Conservation (phyloP, 2,329 filamentous ascomycete genomes). For the Sordariomycetes sp. region DNA sequence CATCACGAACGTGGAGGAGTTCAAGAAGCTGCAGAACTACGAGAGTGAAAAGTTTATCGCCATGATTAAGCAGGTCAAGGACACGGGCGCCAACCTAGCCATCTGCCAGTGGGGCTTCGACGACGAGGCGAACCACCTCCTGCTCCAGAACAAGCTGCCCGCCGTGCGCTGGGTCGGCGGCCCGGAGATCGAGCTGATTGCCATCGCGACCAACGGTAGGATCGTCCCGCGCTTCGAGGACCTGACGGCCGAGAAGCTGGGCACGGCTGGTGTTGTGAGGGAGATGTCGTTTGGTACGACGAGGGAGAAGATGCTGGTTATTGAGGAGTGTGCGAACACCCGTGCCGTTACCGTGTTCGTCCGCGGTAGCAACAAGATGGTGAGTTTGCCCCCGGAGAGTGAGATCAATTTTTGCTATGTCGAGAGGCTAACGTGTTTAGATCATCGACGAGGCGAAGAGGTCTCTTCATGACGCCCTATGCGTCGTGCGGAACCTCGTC, state of each 20-base stretch:
- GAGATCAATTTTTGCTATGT: not conserved
- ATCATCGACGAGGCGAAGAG: constrained; percentile 99
- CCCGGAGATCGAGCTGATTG: constrained; percentile 95
- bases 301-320: constrained; percentile 98
- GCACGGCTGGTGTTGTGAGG: constrained; percentile 76
- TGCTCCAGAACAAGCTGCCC: constrained; percentile 91
- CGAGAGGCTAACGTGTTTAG: constrained; percentile 28
- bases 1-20: constrained; percentile 94
- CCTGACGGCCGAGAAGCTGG: constrained; percentile 80
- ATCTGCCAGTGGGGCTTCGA: constrained; percentile 99
- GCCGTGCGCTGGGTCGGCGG: constrained; percentile 97
- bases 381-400: constrained; percentile 30
- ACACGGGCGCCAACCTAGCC: constrained; percentile 89
- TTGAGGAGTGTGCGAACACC: constrained; percentile 98
- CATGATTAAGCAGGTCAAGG: constrained; percentile 98
- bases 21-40: constrained; percentile 94
- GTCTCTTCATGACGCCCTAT: constrained; percentile 92
- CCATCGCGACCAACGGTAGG: constrained; percentile 94
- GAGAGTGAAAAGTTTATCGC: constrained; percentile 94
- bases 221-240: constrained; percentile 98
- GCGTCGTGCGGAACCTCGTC: constrained; percentile 93
- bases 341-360: constrained; percentile 94
- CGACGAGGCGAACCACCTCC: constrained; percentile 94
- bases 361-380: constrained; percentile 98
- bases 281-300: constrained; percentile 98